These are phyloP conservation scores for Hirsutella thompsonii DNA, from an alignment of 2,329 filamentous ascomycete genomes.

Conservation along the genomic window DNA sequence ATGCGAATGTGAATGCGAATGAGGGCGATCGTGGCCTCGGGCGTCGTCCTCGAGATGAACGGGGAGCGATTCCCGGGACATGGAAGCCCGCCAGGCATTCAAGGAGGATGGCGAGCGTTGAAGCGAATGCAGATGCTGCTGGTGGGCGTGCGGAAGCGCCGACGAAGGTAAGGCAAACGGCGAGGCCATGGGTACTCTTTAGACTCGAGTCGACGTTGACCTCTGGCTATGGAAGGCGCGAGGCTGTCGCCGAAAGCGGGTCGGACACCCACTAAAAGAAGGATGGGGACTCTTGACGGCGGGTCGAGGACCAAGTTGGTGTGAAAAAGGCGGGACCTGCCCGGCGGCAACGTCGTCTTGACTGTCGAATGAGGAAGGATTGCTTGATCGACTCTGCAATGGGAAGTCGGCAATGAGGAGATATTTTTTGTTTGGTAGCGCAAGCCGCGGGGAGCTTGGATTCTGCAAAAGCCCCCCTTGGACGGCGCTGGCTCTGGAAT, in stretches of 20 bases:
- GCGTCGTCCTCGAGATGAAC: constrained; percentile 17
- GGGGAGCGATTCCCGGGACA: constrained; percentile 18
- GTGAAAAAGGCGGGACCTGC: background rate
- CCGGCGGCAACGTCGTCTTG: too few species aligned
- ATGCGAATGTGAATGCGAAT: constrained; percentile 8
- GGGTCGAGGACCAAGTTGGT: background rate
- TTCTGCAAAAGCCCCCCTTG: too few species aligned
- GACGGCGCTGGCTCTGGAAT: too few species aligned
- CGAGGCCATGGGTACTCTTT: constrained; percentile 27
- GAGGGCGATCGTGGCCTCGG: constrained; percentile 14
- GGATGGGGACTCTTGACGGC: background rate
- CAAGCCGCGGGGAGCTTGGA: too few species aligned
- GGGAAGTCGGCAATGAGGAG: too few species aligned
- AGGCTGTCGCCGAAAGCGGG: constrained; percentile 1
- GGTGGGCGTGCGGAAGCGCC: constrained; percentile 33
- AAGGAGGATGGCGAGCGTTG: constrained; percentile 25
- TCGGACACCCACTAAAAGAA: background rate
- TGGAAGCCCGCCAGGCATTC: constrained; percentile 22
- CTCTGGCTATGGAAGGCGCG: background rate
- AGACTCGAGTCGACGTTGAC: background rate
- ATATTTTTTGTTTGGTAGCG: too few species aligned
- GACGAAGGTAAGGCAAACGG: constrained; percentile 41
- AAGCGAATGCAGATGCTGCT: constrained; percentile 27
- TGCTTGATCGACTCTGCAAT: too few species aligned
- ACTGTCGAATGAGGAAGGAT: too few species aligned